Evolutionary conservation across 805 yeast species (phyloP), one percentile per base, ranked within the genome.

Genomic region (Isabelozyma pseudorhagii): DNA sequence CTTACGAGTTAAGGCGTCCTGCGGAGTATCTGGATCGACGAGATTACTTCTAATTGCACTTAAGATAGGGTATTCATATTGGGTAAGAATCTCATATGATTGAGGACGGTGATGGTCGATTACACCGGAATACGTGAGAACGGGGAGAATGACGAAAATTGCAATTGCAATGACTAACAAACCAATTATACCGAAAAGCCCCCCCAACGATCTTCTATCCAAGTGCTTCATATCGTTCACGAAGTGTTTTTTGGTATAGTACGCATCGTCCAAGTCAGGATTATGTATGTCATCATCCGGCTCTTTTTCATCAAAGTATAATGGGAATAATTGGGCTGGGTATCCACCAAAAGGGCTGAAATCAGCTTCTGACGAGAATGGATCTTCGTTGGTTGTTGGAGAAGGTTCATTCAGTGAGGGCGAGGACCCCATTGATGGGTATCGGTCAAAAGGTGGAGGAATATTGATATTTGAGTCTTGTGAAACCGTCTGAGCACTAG

Each of bases 331-430:
- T 14, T 91, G 78, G 8, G 97, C 96, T 0, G 99, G 98, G 67
- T 89, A 93, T 13, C 98, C 98, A 46, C 98, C 99, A 71, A 93
- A 93, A 3, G 98, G 99, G 44, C 88, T 82, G 56, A 84, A 84
- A 60, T 87, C 94, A 18, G 68, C 59, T 18, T 84, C 79, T 60
- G 78, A 83, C 17, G 62, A 56, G 45, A 71, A 67, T 7, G 74
- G 73, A 50, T 62, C 64, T 28, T 57, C 62, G 38, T 47, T 48
- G 39, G 47, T 41, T 38, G 42, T 34, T 45, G 45, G 44, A 40
- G 52, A 48, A 38, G 41, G 48, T 28, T 15, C 45, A 28, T 27
- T 31, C 36, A 66, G 53, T n/a, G 75, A 69, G 4, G 71, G 58
- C 9, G 82, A 75, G 3, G 89, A 82, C 4, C 81, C 79, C 53